These are phyloP conservation scores for Neopestalotiopsis sp. DNA, from an alignment of 2,329 filamentous ascomycete species.

Conservation along the genomic window DNA sequence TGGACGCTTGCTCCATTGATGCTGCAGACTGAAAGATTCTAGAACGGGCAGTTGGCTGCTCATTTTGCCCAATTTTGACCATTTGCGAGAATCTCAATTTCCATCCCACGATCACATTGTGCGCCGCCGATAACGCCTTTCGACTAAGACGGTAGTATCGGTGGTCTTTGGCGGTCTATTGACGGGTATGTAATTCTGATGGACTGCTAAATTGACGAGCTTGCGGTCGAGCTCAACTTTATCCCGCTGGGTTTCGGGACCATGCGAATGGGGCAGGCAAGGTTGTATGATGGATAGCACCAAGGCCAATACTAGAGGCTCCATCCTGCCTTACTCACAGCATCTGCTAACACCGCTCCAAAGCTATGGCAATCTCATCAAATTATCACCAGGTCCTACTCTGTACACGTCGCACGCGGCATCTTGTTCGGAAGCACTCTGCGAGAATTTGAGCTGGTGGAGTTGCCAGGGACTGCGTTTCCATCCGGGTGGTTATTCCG, in stretches of 20 bases:
- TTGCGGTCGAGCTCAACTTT: not conserved
- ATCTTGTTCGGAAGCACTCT: not conserved
- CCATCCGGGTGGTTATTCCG: not conserved
- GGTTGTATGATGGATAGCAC: not conserved
- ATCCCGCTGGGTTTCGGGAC: not conserved
- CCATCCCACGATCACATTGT: not conserved
- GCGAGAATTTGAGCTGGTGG: not conserved
- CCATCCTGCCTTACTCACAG: not conserved
- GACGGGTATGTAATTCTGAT: not conserved
- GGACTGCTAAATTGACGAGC: not conserved
- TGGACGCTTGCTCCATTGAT: not conserved
- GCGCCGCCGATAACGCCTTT: not conserved
- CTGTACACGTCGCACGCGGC: not conserved
- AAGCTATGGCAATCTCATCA: conserved; percentile 1
- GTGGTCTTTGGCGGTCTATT: not conserved
- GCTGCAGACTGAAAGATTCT: not conserved
- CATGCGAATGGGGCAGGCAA: not conserved
- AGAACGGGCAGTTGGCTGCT: not conserved
- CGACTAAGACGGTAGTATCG: not conserved
- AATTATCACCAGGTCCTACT: not conserved
- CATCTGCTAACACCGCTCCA: not conserved
- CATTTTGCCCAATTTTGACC: not conserved
- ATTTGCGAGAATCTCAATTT: conserved; percentile 1
- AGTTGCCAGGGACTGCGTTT: not conserved
- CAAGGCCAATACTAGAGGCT: not conserved